phyloP scores from a whole-genome alignment of 257 asterid species.

The Hygrophila difformis region DNA sequence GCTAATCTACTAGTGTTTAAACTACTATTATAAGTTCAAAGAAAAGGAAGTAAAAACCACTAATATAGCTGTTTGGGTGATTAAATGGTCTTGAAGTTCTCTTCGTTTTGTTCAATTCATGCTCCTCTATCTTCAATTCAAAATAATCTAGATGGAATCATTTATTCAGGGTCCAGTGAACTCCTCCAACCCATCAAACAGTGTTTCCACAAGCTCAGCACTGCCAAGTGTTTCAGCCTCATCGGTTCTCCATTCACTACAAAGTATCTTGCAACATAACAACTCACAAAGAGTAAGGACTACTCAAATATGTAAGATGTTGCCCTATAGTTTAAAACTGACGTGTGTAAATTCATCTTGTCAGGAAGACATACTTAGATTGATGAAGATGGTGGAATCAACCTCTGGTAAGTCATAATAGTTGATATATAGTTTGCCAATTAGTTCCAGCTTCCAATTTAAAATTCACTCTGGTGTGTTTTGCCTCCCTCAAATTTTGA shows the following conservation, averaged over 20 bases:
- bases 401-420: conserved; percentile 56
- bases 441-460: too few species aligned
- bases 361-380: conserved; percentile 73
- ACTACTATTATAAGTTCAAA: too few species aligned
- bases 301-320: conserved; percentile 10
- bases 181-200: conserved; percentile 34
- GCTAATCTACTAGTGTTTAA: background rate
- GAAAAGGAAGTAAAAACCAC: too few species aligned
- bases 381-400: conserved; percentile 77
- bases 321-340: conserved; percentile 20
- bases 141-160: conserved; percentile 19
- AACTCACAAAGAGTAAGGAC: conserved; percentile 62
- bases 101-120: background rate
- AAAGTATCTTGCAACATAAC: conserved; percentile 69
- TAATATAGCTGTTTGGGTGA: too few species aligned
- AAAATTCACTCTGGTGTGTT: too few species aligned
- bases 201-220: conserved; percentile 37
- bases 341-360: conserved; percentile 23
- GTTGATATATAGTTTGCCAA: conserved; percentile 1
- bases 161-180: conserved; percentile 31
- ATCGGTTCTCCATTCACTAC: conserved; percentile 73
- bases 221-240: conserved; percentile 36
- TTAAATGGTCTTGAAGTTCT: background rate
- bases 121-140: background rate
- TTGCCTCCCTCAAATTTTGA: too few species aligned